Evolutionary conservation across 2,329 filamentous ascomycete species (phyloP).

Genomic region (Alternaria ethzedia): DNA sequence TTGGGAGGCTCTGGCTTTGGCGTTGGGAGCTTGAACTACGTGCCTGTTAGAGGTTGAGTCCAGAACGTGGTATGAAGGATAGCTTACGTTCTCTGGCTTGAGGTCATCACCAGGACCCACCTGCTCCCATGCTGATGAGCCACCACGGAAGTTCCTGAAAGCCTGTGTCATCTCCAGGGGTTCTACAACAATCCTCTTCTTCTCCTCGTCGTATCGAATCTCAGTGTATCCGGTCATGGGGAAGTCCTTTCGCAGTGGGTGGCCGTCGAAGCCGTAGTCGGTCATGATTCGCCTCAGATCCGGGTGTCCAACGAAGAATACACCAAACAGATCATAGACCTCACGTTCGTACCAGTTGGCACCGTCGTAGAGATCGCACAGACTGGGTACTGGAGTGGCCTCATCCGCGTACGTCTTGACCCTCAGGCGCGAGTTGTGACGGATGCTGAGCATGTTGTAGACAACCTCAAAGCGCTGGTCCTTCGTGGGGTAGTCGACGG

Average conservation of each 20-base stretch:
- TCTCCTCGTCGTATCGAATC: slow-evolving; percentile 97
- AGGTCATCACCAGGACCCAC: slow-evolving; percentile 75
- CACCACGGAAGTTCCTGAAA: slow-evolving; percentile 97
- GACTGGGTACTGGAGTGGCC: slow-evolving; percentile 87
- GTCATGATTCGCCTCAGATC: slow-evolving; percentile 98
- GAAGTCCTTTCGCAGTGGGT: slow-evolving; percentile 97
- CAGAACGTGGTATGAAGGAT: neutral
- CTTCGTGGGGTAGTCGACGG: slow-evolving; percentile 92
- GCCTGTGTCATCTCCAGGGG: slow-evolving; percentile 97
- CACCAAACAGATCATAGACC: slow-evolving; percentile 95
- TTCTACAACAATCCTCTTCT: slow-evolving; percentile 99
- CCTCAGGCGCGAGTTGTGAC: slow-evolving; percentile 94
- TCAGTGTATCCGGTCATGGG: slow-evolving; percentile 98
- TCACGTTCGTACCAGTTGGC: slow-evolving; percentile 99
- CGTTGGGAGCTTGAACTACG: slow-evolving; percentile 87
- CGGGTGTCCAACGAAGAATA: slow-evolving; percentile 95
- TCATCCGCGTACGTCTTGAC: slow-evolving; percentile 99
- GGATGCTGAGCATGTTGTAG: slow-evolving; percentile 94
- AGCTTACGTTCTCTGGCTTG: slow-evolving; percentile 70
- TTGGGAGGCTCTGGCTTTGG: slow-evolving; percentile 89
- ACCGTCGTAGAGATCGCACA: slow-evolving; percentile 86
- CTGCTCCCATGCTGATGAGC: slow-evolving; percentile 68
- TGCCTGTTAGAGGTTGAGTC: slow-evolving; percentile 2
- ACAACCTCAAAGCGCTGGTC: slow-evolving; percentile 97
- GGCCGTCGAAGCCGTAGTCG: slow-evolving; percentile 98